Evolutionary conservation across 2,329 filamentous ascomycete genomes (phyloP), one percentile per base, ranked within the genome.

Genomic region (Microcyclosporella mali): DNA sequence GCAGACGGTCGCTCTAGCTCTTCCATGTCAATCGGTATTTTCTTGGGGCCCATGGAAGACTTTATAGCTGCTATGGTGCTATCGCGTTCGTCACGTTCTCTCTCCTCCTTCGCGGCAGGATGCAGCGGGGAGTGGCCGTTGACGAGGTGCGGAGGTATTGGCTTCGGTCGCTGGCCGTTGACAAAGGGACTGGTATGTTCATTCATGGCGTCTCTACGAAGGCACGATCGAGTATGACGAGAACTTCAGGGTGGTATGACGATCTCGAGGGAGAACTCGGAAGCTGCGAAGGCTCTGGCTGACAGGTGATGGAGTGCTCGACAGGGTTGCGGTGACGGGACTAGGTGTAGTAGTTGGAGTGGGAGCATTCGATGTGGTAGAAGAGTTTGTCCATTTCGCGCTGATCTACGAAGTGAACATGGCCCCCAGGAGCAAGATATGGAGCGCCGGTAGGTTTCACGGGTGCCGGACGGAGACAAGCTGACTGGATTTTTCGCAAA

Each of bases 41-140:
- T 65, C 50, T 67, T 68, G 18, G 67, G 65, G 16, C 65, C 68
- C 60, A 78, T 78, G 11, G 77, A 80, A 6, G 71, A 72, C 52
- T 74, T 66, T 46, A 82, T 82, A 17, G 78, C 75, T 14, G 75
- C 70, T 53, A 72, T 75, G 41, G 81, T 69, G 43, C 65, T 74
- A 40, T 81, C 76, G 25, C 77, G 67, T 56, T 81, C 78, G 52
- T 64, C 64, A 40, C 60, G 60, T 50, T 71, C 68, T 47, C 71
- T 68, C 33, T 67, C 68, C 57, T 73, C 66, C 12, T 68, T 67
- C 21, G 46, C 54, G 9, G 69, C 65, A 14, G 69, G 64, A 25
- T 64, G 59, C 35, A 75, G 67, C 27, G 78, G 69, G 35, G 75
- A 72, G 44, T 68, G 66, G 40, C 75, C 77, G 59, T 81, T 79